Base-by-base conservation (phyloP, 257 asterid species). In the Capsicum baccatum region DNA sequence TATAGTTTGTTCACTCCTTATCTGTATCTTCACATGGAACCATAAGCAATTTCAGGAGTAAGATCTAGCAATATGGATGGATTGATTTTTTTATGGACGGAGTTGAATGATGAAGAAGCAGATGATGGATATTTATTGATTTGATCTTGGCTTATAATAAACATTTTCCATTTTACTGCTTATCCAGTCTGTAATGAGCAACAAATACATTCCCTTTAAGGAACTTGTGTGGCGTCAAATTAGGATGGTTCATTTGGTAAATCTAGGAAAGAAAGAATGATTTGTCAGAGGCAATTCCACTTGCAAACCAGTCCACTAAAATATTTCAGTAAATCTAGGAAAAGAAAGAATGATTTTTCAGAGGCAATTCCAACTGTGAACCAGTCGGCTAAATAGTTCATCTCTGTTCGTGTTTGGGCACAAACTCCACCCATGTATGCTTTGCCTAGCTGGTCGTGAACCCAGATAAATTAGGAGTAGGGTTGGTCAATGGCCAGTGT, bases 191-290 rank as follows among this genome's bases (percentile, higher is more conserved):
- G 80, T 3, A 48, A 73, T 50, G 59, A 73, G 80, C 80, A 48
- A 26, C 17, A 48, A 73, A 73, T 73, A 11, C 59, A 73, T 73
- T 73, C 48, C 80, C 59, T 48, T 17, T 10, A 50, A 74, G 62
- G n/a, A 74, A 52, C 3, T 74, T 74, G 47, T 62, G 13, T 74
- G 81, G 37, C 21, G 19, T 74, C 80, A 74, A 74, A 74, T 74
- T 8, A 50, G 62, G 81, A 4, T 50, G 44, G 50, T 74, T 50
- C 81, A 21, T 50, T 50, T 74, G 3, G 47, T 74, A 50, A 71
- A 74, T 55, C 62, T 74, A 13, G 47, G 44, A 50, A 48, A 74
- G 35, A 50, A 50, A 47, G 7, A 71, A 71, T 1, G 50, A 67
- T 1, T 15, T 42, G 44, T 71, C 6, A 2, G 80, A 73, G 3